phyloP scores from a whole-genome alignment of 2,329 filamentous ascomycete species.

The Xylaria multiplex region DNA sequence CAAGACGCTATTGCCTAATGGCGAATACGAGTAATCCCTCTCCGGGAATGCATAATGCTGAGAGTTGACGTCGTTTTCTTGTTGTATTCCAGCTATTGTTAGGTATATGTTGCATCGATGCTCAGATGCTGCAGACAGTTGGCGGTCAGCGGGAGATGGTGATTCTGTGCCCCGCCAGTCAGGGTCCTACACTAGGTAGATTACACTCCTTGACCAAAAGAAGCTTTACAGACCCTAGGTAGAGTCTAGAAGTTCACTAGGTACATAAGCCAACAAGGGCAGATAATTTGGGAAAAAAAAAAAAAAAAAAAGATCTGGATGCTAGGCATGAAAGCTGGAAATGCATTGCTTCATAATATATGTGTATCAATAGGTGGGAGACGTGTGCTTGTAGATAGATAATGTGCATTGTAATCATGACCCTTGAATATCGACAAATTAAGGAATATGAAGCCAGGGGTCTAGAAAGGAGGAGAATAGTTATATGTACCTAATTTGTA shows the following conservation, averaged over 20 bases:
- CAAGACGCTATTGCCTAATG: not conserved
- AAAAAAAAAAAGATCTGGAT: not conserved
- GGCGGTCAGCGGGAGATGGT: not conserved
- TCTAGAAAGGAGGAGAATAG: not conserved
- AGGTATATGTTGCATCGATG: not conserved
- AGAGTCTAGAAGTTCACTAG: not conserved
- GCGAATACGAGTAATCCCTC: not conserved
- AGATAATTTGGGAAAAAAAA: not conserved
- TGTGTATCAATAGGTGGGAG: no score
- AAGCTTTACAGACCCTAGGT: not conserved
- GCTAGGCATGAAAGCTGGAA: no score
- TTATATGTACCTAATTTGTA: not conserved
- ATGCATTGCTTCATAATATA: no score
- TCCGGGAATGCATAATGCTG: not conserved
- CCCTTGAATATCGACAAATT: no score
- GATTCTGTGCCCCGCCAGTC: not conserved
- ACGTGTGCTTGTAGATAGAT: no score
- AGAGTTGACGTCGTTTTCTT: not conserved
- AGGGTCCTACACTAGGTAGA: not conserved
- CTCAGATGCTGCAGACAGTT: not conserved
- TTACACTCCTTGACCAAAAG: no score
- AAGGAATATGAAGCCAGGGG: not conserved
- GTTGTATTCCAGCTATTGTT: not conserved
- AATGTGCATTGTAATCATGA: no score
- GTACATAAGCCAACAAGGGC: not conserved